Evolutionary conservation across 2,329 filamentous ascomycete genomes (phyloP), one percentile per base, ranked within the genome.

Genomic region (Phialocephala subalpina): DNA sequence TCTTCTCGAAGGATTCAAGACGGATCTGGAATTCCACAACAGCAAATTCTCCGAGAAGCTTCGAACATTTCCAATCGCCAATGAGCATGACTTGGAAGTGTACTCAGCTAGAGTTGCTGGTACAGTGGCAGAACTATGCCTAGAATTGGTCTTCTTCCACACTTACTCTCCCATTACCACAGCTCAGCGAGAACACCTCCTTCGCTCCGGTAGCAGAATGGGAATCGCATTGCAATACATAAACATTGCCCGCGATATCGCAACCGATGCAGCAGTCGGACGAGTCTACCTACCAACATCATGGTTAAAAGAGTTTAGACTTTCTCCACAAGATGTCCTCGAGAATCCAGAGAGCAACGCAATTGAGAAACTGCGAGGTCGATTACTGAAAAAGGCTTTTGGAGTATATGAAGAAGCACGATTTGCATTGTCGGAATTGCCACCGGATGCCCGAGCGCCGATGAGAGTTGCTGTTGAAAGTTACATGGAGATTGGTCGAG

Each of bases 201-300:
- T 89, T 16, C 73, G 79, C 18, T 85, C 88, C 0, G 89, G 89
- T 0, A 81, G 82, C 22, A 81, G 83, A 33, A 93, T 93, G 90
- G 91, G 91, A 0, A 84, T 90, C 38, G 90, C 91, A 1, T 79
- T 93, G n/a, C 91, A 94, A 73, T 92, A 90, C 71, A 86, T 92
- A 72, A 94, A 93, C 73, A 92, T 94, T 67, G 88, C 90, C 2
- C 87, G 91, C 25, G 91, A 94, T 72, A 88, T 93, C n/a, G 77
- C 80, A 3, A 86, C 87, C 2, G 91, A 93, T 71, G 89, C 91
- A 0, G 78, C 80, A 16, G 86, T 91, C 40, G 82, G 83, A 1
- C 84, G 91, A 7, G 90, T 92, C 7, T 94, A 94, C 74, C 78
- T 93, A 4, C 91, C 91, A 0, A 80, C 81, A 0, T 78, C 78